Evolutionary conservation across 495 filamentous ascomycete genomes (phyloP).

Genomic region (Talaromyces ruber): DNA sequence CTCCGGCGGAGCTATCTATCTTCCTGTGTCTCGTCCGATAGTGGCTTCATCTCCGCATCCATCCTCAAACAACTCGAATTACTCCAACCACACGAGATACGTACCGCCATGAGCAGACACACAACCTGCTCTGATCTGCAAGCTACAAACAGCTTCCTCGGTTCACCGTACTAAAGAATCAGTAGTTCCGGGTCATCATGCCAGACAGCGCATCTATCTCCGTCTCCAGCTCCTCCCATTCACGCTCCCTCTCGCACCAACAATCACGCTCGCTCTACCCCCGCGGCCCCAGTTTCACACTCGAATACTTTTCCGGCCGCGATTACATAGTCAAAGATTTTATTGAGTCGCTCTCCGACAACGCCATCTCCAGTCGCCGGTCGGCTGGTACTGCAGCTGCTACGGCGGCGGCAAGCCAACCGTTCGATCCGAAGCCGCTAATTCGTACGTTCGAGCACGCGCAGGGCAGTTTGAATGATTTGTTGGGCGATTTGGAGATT

Average conservation of each 20-base stretch:
- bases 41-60: not conserved
- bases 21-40: too few relatives aligned
- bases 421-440: slow-evolving; percentile 95
- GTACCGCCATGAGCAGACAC: not conserved
- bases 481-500: slow-evolving; percentile 78
- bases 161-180: not conserved
- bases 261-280: slow-evolving; percentile 59
- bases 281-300: slow-evolving; percentile 68
- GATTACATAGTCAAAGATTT: slow-evolving; percentile 99
- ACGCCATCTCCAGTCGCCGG: slow-evolving; percentile 67
- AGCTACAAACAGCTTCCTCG: not conserved
- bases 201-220: slow-evolving; percentile 30
- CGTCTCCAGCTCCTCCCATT: slow-evolving; percentile 11
- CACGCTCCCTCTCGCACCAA: slow-evolving; percentile 22
- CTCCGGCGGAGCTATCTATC: not conserved
- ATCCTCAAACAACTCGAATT: not conserved
- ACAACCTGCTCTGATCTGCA: not conserved
- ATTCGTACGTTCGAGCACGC: slow-evolving; percentile 93
- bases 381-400: slow-evolving; percentile 42
- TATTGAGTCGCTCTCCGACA: slow-evolving; percentile 85
- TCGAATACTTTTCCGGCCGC: slow-evolving; percentile 75
- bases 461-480: slow-evolving; percentile 62
- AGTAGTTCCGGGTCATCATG: slow-evolving; percentile 12
- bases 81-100: not conserved
- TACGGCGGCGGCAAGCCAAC: slow-evolving; percentile 40